Base-by-base conservation (phyloP, 805 yeast species). In the Starmerella geochares region DNA sequence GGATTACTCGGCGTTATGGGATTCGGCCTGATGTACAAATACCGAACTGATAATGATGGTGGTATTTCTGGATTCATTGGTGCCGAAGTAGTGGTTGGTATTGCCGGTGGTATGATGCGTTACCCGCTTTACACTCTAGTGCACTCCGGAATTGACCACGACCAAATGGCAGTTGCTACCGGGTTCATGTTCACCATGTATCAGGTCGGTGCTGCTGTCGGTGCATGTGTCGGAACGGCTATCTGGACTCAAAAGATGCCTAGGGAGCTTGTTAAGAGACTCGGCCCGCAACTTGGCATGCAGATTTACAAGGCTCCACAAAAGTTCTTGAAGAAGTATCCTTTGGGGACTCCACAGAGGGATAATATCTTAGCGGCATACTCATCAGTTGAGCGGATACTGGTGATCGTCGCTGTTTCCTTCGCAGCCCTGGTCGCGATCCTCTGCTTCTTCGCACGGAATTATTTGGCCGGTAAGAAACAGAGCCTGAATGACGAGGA, bases 91-190 rank as follows among this genome's bases (percentile, higher is more conserved):
- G 60, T 82, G 19, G 64, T 80, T 58, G 88, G 88, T 57, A 72
- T 83, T 50, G 87, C 86, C 58, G 84, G 84, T 41, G 85, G 85
- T 24, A 76, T 81, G 64, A 78, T 80, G 69, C 78, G 83, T 11
- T 80, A 78, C 60, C 72, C 82, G 5, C 71, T 77, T n/a, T 82
- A 77, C 61, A 78, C 77, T 4, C 72, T 83, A 37, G 73, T 78
- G 52, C 79, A 77, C 58, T 69, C 85, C 0, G 70, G 77, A 48
- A 71, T 77, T 36, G 74, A 69, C 54, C 87, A 80, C 64, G 80
- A 77, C 60, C 73, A 76, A 65, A 76, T 80, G 80, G 84, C 84
- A 13, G 72, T 76, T 41, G 72, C 77, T 27, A 73, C 79, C 40
- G 72, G 84, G 1, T 63, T 79, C 43, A 76, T 75, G 65, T 68